A percentile compares a stretch with the other conserved stretches of the same genome.
These are phyloP conservation scores for Coriolopsis trogii DNA, from an alignment of 1,284 basidiomycete species.

Conservation along the genomic window DNA sequence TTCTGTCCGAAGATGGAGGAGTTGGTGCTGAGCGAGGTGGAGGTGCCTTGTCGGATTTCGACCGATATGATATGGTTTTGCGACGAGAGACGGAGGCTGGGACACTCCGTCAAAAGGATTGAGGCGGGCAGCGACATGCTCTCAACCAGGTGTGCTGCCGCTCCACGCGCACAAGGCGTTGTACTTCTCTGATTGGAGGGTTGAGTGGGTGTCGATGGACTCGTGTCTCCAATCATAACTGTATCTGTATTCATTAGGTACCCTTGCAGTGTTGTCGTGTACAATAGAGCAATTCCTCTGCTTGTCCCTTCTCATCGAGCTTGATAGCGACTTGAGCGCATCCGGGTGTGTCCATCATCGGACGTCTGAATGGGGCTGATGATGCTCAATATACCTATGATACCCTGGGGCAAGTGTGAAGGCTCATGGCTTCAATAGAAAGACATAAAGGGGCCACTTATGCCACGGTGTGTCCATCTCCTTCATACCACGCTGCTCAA, in stretches of 20 bases:
- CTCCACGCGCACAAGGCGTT: neutral
- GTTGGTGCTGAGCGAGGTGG: neutral
- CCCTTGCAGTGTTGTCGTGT: too few species aligned
- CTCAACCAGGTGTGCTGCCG: neutral
- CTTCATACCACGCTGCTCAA: conserved; percentile 18
- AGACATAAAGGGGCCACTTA: conserved; percentile 26
- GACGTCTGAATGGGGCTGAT: neutral
- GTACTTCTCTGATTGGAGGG: too few species aligned
- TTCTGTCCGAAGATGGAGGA: neutral
- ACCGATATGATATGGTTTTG: neutral
- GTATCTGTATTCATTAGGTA: too few species aligned
- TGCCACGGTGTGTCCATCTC: conserved; percentile 25
- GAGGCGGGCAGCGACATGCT: neutral
- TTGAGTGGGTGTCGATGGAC: too few species aligned
- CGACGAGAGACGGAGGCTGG: neutral
- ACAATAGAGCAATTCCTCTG: too few species aligned
- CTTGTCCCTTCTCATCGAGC: too few species aligned
- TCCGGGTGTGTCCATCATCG: too few species aligned
- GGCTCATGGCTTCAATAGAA: conserved; percentile 3
- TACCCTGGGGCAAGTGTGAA: neutral
- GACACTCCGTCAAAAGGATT: neutral
- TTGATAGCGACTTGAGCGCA: too few species aligned
- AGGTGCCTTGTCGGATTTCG: neutral
- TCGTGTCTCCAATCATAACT: too few species aligned
- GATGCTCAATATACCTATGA: neutral